phyloP scores from a whole-genome alignment of 306 rosid genomes.

The Lathyrus oleraceus region DNA sequence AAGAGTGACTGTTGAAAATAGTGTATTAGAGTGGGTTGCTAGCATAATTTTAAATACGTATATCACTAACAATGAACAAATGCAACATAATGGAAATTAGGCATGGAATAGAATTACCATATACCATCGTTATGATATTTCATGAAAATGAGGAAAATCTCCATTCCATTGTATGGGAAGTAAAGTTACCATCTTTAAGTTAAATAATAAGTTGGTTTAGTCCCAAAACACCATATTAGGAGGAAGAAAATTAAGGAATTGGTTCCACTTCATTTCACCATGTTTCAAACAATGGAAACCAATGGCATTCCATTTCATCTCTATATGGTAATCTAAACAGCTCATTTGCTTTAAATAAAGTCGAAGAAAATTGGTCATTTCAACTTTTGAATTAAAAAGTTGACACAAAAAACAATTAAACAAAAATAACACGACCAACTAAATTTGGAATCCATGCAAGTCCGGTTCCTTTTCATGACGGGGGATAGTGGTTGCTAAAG shows the following conservation, averaged over 20 bases:
- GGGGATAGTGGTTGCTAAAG: constrained; percentile 15
- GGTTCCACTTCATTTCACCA: neutral
- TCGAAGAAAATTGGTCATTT: neutral
- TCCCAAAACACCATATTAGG: neutral
- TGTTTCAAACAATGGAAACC: constrained; percentile 6
- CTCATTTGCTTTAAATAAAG: neutral
- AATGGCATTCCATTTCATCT: constrained; percentile 14
- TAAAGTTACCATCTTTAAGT: neutral
- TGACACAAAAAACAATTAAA: neutral
- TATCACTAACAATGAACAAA: neutral
- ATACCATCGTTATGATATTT: neutral
- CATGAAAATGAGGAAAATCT: neutral
- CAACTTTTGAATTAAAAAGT: neutral
- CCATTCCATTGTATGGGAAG: neutral
- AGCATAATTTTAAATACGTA: neutral
- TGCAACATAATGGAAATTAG: neutral
- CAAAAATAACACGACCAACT: neutral
- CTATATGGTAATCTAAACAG: neutral
- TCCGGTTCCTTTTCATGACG: neutral
- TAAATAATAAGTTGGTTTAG: neutral
- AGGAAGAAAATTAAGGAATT: neutral
- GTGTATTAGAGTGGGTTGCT: neutral
- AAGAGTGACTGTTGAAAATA: neutral
- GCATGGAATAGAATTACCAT: neutral
- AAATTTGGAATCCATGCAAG: constrained; percentile 10